Evolutionary conservation across 179 eudicot genomes (phyloP).

Genomic region (Silene noctiflora): DNA sequence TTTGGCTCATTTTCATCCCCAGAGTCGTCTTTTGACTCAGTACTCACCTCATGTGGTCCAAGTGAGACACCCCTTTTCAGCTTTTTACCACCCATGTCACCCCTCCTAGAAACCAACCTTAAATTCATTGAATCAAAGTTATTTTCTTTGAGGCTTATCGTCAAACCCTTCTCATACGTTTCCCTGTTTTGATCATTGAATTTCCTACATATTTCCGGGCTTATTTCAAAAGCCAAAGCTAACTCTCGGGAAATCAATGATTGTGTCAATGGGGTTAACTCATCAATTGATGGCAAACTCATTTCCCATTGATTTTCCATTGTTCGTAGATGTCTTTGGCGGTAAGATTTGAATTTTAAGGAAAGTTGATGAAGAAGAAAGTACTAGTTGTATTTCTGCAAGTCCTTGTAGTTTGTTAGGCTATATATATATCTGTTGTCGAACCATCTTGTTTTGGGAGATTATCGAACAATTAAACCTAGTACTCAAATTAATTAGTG

Average conservation of each 20-base stretch:
- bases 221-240: constrained; percentile 35
- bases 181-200: constrained; percentile 19
- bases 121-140: constrained; percentile 25
- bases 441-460: background rate
- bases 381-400: background rate
- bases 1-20: constrained; percentile 30
- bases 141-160: constrained; percentile 30
- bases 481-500: background rate
- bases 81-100: constrained; percentile 12
- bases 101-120: constrained; percentile 28
- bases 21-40: constrained; percentile 18
- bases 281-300: constrained; percentile 32
- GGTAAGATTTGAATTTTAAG: background rate
- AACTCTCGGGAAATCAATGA: constrained; percentile 37
- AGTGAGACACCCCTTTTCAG: constrained; percentile 18
- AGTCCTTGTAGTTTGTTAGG: constrained; percentile 1
- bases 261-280: constrained; percentile 35
- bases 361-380: background rate
- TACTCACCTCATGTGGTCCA: constrained; percentile 29
- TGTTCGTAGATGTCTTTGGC: background rate
- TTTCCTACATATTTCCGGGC: constrained; percentile 14
- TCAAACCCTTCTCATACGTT: constrained; percentile 22
- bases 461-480: background rate
- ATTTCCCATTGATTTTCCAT: constrained; percentile 34
- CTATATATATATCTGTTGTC: background rate